These are phyloP conservation scores for Plectosphaerella cucumerina DNA, from an alignment of 2,329 filamentous ascomycete genomes.

Conservation along the genomic window DNA sequence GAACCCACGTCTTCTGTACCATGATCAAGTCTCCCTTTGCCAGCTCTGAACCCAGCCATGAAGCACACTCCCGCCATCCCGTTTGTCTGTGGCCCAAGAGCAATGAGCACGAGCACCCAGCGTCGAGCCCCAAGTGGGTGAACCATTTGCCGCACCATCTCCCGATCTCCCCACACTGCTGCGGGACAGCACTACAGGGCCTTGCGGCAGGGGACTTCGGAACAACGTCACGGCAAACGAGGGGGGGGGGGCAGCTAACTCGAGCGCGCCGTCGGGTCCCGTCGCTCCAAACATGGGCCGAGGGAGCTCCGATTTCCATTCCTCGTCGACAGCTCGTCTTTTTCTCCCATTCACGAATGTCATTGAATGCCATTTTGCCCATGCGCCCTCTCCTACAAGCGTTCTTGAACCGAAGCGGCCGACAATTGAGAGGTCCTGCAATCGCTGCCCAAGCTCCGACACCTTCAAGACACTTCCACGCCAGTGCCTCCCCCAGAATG, in stretches of 20 bases:
- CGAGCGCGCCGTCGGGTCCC: too few relatives aligned
- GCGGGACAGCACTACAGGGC: neutral
- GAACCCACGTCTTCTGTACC: too few relatives aligned
- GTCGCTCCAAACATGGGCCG: too few relatives aligned
- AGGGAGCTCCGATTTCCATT: neutral
- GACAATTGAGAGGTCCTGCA: neutral
- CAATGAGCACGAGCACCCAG: too few relatives aligned
- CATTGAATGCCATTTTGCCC: neutral
- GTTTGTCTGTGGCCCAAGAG: too few relatives aligned
- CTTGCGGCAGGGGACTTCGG: neutral
- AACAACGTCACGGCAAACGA: neutral
- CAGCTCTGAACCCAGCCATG: too few relatives aligned
- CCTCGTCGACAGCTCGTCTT: neutral
- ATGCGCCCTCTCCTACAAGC: neutral
- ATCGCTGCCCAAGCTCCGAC: neutral
- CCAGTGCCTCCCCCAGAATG: slow-evolving; percentile 44
- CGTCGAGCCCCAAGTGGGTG: too few relatives aligned
- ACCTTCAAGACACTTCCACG: neutral
- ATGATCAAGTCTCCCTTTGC: too few relatives aligned
- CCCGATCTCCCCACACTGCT: neutral
- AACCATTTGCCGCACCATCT: neutral
- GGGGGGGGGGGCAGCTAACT: neutral
- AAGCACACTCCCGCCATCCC: too few relatives aligned
- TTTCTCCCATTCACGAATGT: neutral
- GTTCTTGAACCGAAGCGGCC: neutral